Base-by-base conservation (phyloP, 345 rosid species). In the Firmiana major region DNA sequence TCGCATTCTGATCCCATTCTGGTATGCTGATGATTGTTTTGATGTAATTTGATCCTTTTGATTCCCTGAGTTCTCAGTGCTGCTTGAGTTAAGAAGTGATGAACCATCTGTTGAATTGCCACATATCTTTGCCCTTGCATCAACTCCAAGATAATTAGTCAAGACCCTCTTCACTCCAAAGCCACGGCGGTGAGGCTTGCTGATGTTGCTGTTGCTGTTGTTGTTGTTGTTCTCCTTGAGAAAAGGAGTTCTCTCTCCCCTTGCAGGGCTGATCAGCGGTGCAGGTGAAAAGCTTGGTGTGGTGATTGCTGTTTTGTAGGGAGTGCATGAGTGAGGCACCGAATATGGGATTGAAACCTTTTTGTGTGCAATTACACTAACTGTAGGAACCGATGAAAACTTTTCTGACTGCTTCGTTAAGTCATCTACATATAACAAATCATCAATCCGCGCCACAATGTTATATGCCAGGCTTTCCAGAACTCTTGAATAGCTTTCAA, bases 401-500 rank as follows among this genome's bases (percentile, higher is more conserved):
- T 85, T 90, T 60, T 92, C 96, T 0, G 97, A 86, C 67, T 91
- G 90, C 79, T 89, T 96, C 9, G 91, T 93, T 80, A 94, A 74
- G 83, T 96, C 97, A 24, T 96, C 97, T 16, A 96, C 99, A 43
- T 96, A 93, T 73, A 92, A 85, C 81, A 96, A 79, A 79, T 96
- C 99, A 48, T 93, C 98, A 10, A 96, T 93, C 2, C 99, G 81
- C 5, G 98, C 98, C 46, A 91, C 82, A 8, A 94, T 91, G 82
- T 89, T 96, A 78, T 87, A 96, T 53, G 98, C 97, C 79, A 93
- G 78, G 80, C 98, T 90, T 89, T 96, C 99, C 49, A 96, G 53
- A 21, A 93, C 95, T 73, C 99, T 91, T 1, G 99, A 93, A 83
- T 96, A 96, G 91, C 99, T 89, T 85, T 96, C 99, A 11, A 96